Percentiles rank a stretch among this genome's conserved stretches.
These are phyloP conservation scores for Coemansia guatemalensis DNA, from an alignment of 192 early-diverging fungal species.

Conservation along the genomic window DNA sequence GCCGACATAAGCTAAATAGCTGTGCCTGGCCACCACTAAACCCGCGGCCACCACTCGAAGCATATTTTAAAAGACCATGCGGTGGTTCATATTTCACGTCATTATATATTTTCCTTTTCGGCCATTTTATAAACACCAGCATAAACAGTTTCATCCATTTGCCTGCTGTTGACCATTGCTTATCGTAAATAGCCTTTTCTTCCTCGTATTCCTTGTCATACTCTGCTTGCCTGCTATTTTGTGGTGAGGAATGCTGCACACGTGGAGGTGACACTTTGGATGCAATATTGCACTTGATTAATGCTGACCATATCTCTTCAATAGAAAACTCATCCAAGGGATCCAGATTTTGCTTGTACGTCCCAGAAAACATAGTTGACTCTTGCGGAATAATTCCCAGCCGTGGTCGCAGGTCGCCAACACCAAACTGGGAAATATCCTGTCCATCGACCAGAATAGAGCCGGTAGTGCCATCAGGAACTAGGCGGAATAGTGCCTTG, in stretches of 20 bases:
- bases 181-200: no score
- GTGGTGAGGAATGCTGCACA: no score
- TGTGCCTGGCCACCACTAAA: no score
- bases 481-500: constrained; percentile 59
- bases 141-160: no score
- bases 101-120: no score
- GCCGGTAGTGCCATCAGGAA: constrained; percentile 56
- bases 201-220: no score
- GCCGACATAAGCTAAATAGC: no score
- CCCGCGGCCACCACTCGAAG: neutral
- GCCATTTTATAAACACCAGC: no score
- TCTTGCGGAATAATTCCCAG: constrained; percentile 64
- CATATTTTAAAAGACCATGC: neutral
- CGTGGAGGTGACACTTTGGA: neutral
- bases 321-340: constrained; percentile 70
- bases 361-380: constrained; percentile 63
- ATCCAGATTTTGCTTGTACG: constrained; percentile 77
- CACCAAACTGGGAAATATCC: constrained; percentile 69
- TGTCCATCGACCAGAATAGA: constrained; percentile 75
- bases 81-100: no score
- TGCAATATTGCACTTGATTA: constrained; percentile 31
- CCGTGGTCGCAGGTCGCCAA: constrained; percentile 59
- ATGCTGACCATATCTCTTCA: constrained; percentile 63
- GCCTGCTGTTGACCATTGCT: no score
- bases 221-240: no score